A percentile compares a stretch with the other conserved stretches of the same genome.
phyloP scores from a whole-genome alignment of 306 rosid species.

The Purshia tridentata region DNA sequence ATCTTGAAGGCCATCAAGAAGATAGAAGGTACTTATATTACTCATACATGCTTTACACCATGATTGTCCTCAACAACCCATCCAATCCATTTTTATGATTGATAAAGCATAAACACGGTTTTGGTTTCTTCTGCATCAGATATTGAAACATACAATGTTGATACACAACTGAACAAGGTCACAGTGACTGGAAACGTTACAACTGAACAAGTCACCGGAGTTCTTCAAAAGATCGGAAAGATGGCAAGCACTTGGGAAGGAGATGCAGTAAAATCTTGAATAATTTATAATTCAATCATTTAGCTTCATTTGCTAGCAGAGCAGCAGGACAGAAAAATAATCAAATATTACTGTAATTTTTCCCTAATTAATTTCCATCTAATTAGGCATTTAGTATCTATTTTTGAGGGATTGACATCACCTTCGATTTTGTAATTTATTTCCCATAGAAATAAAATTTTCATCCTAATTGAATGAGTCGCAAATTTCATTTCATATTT shows the following conservation, averaged over 20 bases:
- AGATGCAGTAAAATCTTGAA: slow-evolving; percentile 15
- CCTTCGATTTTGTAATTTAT: slow-evolving; percentile 12
- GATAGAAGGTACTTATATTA: slow-evolving; percentile 51
- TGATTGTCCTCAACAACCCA: background rate
- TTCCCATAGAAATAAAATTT: background rate
- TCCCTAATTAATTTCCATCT: background rate
- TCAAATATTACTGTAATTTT: background rate
- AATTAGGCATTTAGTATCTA: background rate
- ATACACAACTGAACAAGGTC: slow-evolving; percentile 64
- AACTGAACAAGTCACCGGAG: slow-evolving; percentile 58
- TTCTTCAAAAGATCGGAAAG: slow-evolving; percentile 64
- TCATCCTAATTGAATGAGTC: background rate
- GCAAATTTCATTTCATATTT: background rate
- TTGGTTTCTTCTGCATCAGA: slow-evolving; percentile 35
- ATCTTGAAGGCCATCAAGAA: slow-evolving; percentile 85
- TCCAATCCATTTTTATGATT: background rate
- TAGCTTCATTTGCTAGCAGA: background rate
- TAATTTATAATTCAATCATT: background rate
- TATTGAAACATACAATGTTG: slow-evolving; percentile 74
- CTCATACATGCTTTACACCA: background rate
- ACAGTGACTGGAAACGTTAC: slow-evolving; percentile 75
- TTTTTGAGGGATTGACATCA: background rate
- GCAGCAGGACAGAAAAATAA: background rate
- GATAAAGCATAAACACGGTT: background rate
- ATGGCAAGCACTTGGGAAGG: slow-evolving; percentile 59